Evolutionary conservation across 108 stramenopile genomes (phyloP), one percentile per base, ranked within the genome.

Genomic region (Discostella stelligeroides): DNA sequence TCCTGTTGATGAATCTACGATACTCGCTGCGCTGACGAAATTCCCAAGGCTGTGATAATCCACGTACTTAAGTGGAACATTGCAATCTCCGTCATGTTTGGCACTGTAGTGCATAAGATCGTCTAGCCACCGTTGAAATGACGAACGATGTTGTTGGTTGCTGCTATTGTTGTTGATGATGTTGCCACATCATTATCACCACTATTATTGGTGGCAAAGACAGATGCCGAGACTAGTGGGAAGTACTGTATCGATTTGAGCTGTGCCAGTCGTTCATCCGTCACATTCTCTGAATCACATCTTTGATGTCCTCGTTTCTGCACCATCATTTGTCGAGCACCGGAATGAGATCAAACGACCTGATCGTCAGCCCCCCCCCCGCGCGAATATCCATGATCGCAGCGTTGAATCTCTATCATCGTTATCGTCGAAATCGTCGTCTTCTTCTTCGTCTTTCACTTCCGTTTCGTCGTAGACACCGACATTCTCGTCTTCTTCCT

Each of bases 11-110:
- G n/a, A 75, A 37, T 23, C 70, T 75, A 1, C 46, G 55, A 50
- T 80, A 75, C 51, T 80, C 79, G 29, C 60, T 70, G 15, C 79
- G 60, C 50, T 75, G 39, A 75, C 74, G 68, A 73, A 80, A 29
- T 67, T 69, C 1, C 68, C 67, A 4, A 80, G 30, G 18, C 60
- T 40, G n/a, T 72, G 72, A 8, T 73, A 62, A 12, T 79, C 72
- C 10, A 5, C 6, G 37, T 68, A 66, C 42, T 73, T 73, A 18
- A 67, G 12, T 14, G 73, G 73, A 24, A 75, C 73, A 47, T 75
- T 75, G 15, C 41, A 21, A 34, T 66, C 64, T 28, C 73, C 60
- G 11, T 46, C 39, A 17, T 64, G 37, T 37, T 75, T 75, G 59
- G 66, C 58, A 29, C 57, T 43, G 63, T 61, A 75, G 49, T 75